phyloP scores from a whole-genome alignment of 306 rosid species.

The Trifolium fragiferum region DNA sequence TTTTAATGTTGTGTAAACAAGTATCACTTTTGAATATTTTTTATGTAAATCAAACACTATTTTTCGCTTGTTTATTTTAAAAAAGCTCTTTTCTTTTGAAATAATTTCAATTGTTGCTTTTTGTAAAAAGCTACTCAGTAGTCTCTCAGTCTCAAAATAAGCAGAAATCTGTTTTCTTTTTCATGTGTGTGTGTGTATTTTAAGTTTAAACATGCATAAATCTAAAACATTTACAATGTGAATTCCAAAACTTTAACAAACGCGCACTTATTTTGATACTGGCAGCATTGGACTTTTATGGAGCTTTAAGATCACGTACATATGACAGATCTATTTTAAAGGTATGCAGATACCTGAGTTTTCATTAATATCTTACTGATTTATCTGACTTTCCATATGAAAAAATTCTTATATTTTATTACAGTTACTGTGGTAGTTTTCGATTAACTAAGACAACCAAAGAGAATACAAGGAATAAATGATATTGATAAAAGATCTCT shows the following conservation, averaged over 20 bases:
- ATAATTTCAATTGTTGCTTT: not conserved
- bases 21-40: not conserved
- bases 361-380: slow-evolving; percentile 28
- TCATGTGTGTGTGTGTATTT: not conserved
- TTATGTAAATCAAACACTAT: not conserved
- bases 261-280: slow-evolving; percentile 42
- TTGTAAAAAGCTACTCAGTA: not conserved
- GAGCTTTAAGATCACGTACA: slow-evolving; percentile 91
- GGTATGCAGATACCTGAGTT: slow-evolving; percentile 57
- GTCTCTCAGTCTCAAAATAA: not conserved
- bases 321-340: slow-evolving; percentile 79
- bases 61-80: not conserved
- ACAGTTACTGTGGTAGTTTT: slow-evolving; percentile 27
- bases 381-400: slow-evolving; percentile 17
- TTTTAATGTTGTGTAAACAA: not conserved
- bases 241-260: not conserved
- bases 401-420: slow-evolving; percentile 16
- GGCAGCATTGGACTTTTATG: slow-evolving; percentile 97
- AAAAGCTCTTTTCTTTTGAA: not conserved
- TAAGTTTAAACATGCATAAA: slow-evolving; percentile 8
- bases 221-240: not conserved
- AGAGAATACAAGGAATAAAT: not conserved
- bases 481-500: not conserved
- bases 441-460: slow-evolving; percentile 14
- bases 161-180: not conserved